These are phyloP conservation scores for Diplodia mutila DNA, from an alignment of 2,329 filamentous ascomycete genomes.

Conservation along the genomic window DNA sequence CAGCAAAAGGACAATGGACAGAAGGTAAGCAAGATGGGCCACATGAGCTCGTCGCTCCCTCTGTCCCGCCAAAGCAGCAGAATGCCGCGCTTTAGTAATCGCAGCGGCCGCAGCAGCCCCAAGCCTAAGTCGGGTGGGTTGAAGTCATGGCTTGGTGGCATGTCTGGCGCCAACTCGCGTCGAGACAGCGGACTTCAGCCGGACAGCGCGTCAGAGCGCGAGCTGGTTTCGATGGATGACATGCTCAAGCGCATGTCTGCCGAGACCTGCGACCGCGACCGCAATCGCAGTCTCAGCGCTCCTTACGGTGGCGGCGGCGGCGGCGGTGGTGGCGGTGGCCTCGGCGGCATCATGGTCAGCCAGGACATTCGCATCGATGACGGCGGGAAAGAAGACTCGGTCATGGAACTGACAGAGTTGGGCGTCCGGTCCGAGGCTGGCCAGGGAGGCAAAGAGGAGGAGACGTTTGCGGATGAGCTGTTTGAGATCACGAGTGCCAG, in stretches of 20 bases:
- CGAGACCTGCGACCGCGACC: neutral
- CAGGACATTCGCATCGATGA: conserved; percentile 37
- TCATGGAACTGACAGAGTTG: conserved; percentile 39
- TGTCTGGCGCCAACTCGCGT: neutral
- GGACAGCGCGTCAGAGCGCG: conserved; percentile 30
- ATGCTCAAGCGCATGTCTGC: conserved; percentile 19
- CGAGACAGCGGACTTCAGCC: conserved; percentile 31
- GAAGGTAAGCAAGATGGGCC: neutral
- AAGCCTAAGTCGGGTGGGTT: conserved; percentile 6
- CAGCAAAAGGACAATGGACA: conserved; percentile 20
- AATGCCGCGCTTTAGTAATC: neutral
- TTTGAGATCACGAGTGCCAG: conserved; percentile 36
- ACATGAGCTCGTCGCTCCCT: neutral
- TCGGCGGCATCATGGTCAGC: conserved; percentile 46
- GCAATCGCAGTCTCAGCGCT: neutral
- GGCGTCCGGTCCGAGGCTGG: conserved; percentile 39
- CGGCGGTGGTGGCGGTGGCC: conserved; percentile 32
- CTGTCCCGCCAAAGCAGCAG: neutral
- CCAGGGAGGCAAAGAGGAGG: conserved; percentile 45
- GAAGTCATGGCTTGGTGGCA: conserved; percentile 14
- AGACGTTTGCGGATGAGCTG: conserved; percentile 46
- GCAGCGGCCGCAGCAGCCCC: neutral
- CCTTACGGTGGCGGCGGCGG: neutral
- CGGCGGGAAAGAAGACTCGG: conserved; percentile 29
- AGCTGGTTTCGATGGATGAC: conserved; percentile 28